Conservation (phyloP, 2,329 filamentous ascomycete species). For the Phoma sp. region DNA sequence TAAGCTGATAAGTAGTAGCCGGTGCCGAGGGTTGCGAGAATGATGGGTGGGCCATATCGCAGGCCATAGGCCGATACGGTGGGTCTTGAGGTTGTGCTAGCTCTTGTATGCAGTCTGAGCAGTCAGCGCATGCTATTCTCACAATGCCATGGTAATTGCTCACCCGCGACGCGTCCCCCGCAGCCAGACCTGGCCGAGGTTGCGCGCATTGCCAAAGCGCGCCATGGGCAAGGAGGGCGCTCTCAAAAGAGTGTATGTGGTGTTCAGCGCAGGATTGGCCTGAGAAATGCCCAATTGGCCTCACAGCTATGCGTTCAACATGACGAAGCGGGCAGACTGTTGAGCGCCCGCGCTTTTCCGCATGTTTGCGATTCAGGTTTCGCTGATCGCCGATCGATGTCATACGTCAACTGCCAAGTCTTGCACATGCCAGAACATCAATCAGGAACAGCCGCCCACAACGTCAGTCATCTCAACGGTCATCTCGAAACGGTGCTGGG, state of each 20-base stretch:
- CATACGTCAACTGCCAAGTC: slow-evolving; percentile 14
- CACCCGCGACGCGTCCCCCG: slow-evolving; percentile 39
- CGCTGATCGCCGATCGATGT: neutral
- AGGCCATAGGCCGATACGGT: slow-evolving; percentile 24
- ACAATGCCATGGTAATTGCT: slow-evolving; percentile 9
- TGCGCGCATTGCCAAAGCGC: slow-evolving; percentile 31
- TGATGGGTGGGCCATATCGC: slow-evolving; percentile 41
- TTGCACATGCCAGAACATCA: no score
- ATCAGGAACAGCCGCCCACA: slow-evolving; percentile 12
- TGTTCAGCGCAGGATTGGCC: slow-evolving; percentile 1
- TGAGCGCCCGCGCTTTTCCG: slow-evolving; percentile 7
- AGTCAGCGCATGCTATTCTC: slow-evolving; percentile 14
- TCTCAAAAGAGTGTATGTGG: slow-evolving; percentile 4
- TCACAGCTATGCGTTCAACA: slow-evolving; percentile 33
- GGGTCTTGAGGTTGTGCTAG: slow-evolving; percentile 16
- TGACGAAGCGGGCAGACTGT: slow-evolving; percentile 27
- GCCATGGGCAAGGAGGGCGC: slow-evolving; percentile 28
- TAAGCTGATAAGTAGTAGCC: slow-evolving; percentile 30
- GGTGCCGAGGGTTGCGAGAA: slow-evolving; percentile 34
- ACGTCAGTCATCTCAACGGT: neutral
- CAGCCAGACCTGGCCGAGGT: slow-evolving; percentile 38
- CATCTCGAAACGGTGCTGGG: neutral
- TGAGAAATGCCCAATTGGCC: slow-evolving; percentile 25
- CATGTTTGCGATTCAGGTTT: slow-evolving; percentile 15
- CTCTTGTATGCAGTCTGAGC: slow-evolving; percentile 33